Evolutionary conservation across 2,329 filamentous ascomycete species (phyloP).

Genomic region (Sordariomycetes sp.): DNA sequence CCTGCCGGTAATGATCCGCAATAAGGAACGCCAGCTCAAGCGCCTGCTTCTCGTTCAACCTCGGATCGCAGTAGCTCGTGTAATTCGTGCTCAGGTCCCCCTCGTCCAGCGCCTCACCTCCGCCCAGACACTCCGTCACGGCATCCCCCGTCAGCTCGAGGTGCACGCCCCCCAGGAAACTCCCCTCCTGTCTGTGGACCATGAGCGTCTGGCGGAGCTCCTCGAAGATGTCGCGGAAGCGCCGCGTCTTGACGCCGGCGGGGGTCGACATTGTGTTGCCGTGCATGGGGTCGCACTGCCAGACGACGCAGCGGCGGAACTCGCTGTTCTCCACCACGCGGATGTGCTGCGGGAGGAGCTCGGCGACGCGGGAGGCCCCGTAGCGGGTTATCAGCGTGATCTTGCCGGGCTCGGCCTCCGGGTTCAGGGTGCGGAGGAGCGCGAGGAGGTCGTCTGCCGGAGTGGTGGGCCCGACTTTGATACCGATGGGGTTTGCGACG

Average conservation of each 20-base stretch:
- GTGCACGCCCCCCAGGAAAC: slow-evolving; percentile 86
- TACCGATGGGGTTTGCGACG: slow-evolving; percentile 87
- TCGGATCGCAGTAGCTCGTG: slow-evolving; percentile 89
- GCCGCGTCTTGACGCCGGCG: slow-evolving; percentile 77
- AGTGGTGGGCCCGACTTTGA: slow-evolving; percentile 90
- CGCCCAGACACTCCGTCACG: slow-evolving; percentile 90
- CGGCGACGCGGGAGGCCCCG: slow-evolving; percentile 63
- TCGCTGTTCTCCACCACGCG: slow-evolving; percentile 73
- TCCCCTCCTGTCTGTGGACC: slow-evolving; percentile 73
- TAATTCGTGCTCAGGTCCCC: slow-evolving; percentile 85
- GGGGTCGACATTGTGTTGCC: slow-evolving; percentile 62
- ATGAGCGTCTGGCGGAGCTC: slow-evolving; percentile 74
- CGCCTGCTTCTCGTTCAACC: slow-evolving; percentile 95
- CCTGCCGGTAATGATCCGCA: slow-evolving; percentile 57
- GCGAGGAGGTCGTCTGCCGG: slow-evolving; percentile 59
- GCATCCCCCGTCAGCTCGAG: slow-evolving; percentile 91
- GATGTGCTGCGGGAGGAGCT: slow-evolving; percentile 74
- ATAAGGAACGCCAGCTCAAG: slow-evolving; percentile 89
- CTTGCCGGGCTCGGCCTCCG: slow-evolving; percentile 69
- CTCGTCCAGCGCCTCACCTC: slow-evolving; percentile 75
- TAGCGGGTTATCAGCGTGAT: slow-evolving; percentile 95
- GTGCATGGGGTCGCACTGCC: slow-evolving; percentile 99
- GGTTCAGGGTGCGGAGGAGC: slow-evolving; percentile 79
- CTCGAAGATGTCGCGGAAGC: slow-evolving; percentile 78
- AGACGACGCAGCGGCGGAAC: slow-evolving; percentile 57